Percentiles rank a stretch among this genome's conserved stretches.
Conservation (phyloP, 1,139 yeast genomes). For the Fermentozyma sake region DNA sequence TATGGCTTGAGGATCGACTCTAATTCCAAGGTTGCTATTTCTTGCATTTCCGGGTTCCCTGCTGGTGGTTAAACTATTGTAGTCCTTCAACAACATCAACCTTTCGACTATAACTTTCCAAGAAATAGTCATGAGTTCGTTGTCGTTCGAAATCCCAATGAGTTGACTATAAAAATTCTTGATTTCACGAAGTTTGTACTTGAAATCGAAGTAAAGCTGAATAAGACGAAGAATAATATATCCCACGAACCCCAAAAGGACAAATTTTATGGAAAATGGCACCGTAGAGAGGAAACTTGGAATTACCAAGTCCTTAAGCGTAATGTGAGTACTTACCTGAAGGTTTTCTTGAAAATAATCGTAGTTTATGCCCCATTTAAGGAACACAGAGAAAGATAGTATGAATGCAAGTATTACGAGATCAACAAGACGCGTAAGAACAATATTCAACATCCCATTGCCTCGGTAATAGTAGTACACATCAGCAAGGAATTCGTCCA, state of each 20-base stretch:
- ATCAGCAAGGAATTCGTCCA: constrained; percentile 80
- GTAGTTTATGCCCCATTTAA: constrained; percentile 83
- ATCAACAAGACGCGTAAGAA: constrained; percentile 61
- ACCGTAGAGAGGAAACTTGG: constrained; percentile 54
- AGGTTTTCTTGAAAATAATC: constrained; percentile 21
- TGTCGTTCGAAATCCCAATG: constrained; percentile 62
- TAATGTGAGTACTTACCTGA: constrained; percentile 25
- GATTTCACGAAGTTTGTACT: constrained; percentile 56
- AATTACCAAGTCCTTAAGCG: constrained; percentile 46
- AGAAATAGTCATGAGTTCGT: constrained; percentile 84
- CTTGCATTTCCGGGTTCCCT: constrained; percentile 10
- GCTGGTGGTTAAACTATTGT: constrained; percentile 64
- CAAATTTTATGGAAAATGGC: constrained; percentile 50
- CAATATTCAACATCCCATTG: constrained; percentile 76
- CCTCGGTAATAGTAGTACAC: constrained; percentile 82
- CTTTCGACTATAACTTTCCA: constrained; percentile 89
- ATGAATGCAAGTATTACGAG: constrained; percentile 73
- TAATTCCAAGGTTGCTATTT: not conserved
- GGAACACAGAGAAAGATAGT: constrained; percentile 69
- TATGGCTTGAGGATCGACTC: constrained; percentile 6
- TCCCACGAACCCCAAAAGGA: constrained; percentile 57
- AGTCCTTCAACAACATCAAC: constrained; percentile 69
- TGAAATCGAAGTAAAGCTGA: constrained; percentile 53
- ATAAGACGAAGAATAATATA: constrained; percentile 55
- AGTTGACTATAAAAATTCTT: constrained; percentile 62